Base-by-base conservation (phyloP, 1,284 basidiomycete genomes). In the Waitea zeae region DNA sequence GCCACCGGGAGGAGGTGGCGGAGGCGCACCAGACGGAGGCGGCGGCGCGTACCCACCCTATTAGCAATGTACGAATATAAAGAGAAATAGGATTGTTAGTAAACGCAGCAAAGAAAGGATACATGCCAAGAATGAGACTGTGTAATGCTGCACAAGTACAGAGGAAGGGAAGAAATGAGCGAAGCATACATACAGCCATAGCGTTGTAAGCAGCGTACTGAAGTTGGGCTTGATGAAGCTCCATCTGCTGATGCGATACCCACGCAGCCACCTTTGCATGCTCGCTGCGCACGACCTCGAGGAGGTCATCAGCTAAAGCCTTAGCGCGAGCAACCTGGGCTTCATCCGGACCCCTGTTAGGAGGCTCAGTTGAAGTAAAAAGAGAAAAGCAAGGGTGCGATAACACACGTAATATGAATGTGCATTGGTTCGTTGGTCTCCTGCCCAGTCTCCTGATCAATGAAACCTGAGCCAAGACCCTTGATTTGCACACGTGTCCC, bases 401-500 rank as follows among this genome's bases (percentile, higher is more conserved):
- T 17, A 33, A 36, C 73, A 27, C 46, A 89, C 86, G 87, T 88
- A 45, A 93, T 84, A 47, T 89, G 84, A 45, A 95, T 89, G 53
- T 92, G 88, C 71, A 95, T 83, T 1, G 88, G 84, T 49, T 96
- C 92, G 38, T 87, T 80, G 31, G 74, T 70, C 57, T 97, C 92
- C 45, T 75, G 63, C 1, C 89, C 87, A 0, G 90, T 95, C 43
- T 97, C 93, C 46, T 78, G 77, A 49, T 98, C 93, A 44, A 93
- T 75, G 52, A 95, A 98, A 0, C 93, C 95, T 13, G 88, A 93
- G 0, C 95, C 95, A 12, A 78, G 45, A 9, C 93, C 93, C 55
- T 97, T 97, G 51, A 98, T 96, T 55, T 98, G 93, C n/a, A 97
- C 93, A 41, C 93, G 71, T 12, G 90, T 93, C 24, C 81, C 79